Base-by-base conservation (phyloP, 805 yeast genomes). In the Saccharomycopsis javanensis region DNA sequence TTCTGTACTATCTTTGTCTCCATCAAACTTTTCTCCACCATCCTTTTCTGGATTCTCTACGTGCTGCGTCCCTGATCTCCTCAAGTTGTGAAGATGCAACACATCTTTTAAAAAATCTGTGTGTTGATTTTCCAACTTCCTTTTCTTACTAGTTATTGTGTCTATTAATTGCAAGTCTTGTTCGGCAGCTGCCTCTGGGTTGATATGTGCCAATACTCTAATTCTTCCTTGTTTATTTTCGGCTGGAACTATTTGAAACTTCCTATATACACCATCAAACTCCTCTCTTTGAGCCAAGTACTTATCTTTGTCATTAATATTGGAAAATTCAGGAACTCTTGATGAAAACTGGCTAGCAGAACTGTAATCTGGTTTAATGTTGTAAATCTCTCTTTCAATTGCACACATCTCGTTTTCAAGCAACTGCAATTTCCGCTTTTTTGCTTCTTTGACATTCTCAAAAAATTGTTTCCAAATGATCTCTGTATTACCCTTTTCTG, bases 381-480 rank as follows among this genome's bases (percentile, higher is more conserved):
- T 55, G 28, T 58, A 58, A 11, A 58, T 20, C 34, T 45, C 54
- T 3, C 50, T 31, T 27, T 58, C 61, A n/a, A 55, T 48, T 5
- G 15, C 15, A 18, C 20, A 38, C n/a, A 58, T 48, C 46, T 55
- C 56, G 2, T 25, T n/a, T 25, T 42, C 45, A 8, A 58, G 23
- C 7, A 27, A 35, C 20, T 50, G 38, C 18, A 31, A 16, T 5
- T 13, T 30, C 4, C 53, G 18, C 20, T 35, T 28, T 33, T 48
- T 55, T 15, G 56, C 52, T 7, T 31, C 37, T 5, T 23, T 35
- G 4, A 23, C 33, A 28, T 37, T 48, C 18, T 45, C 27, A 18
- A 38, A 37, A 33, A 52, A 58, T 31, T 52, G 58, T 25, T 55
- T 56, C 56, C 56, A 58, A 7, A 58, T 50, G 11, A 55, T 18